A percentile compares a stretch with the other conserved stretches of the same genome.
Evolutionary conservation across 2,329 filamentous ascomycete species (phyloP).

Genomic region (Talaromyces sp.): DNA sequence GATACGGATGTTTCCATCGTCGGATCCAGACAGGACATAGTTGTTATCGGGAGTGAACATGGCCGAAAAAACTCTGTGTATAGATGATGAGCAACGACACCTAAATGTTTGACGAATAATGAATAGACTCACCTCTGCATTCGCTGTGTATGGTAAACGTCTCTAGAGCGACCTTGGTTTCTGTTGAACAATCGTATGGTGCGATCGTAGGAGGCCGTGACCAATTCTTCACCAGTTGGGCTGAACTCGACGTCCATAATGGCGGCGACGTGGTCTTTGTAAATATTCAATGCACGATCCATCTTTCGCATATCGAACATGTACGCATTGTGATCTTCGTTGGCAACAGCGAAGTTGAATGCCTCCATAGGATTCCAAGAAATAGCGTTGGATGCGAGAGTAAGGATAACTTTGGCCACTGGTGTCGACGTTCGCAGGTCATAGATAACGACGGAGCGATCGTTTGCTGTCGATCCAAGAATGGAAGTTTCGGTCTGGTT

Average conservation of each 20-base stretch:
- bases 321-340: conserved; percentile 89
- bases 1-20: conserved; percentile 86
- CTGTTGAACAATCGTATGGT: conserved; percentile 83
- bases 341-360: conserved; percentile 89
- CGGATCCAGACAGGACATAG: conserved; percentile 84
- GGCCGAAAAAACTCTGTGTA: conserved; percentile 68
- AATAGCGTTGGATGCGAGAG: conserved; percentile 76
- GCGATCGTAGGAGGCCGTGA: conserved; percentile 83
- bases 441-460: conserved; percentile 84
- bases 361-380: conserved; percentile 96
- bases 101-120: background rate
- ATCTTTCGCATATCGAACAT: conserved; percentile 94
- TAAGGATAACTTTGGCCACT: conserved; percentile 74
- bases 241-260: conserved; percentile 97
- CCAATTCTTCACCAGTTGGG: conserved; percentile 88
- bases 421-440: conserved; percentile 84
- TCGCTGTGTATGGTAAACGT: conserved; percentile 95
- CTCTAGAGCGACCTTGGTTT: conserved; percentile 75
- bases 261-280: conserved; percentile 84
- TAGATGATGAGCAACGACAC: conserved; percentile 19
- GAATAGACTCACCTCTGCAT: conserved; percentile 65
- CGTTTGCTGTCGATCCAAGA: conserved; percentile 76
- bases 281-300: conserved; percentile 78
- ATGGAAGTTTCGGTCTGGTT: conserved; percentile 94
- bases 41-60: conserved; percentile 84